phyloP scores from a whole-genome alignment of 495 filamentous ascomycete species.

The Penicillium fimorum region DNA sequence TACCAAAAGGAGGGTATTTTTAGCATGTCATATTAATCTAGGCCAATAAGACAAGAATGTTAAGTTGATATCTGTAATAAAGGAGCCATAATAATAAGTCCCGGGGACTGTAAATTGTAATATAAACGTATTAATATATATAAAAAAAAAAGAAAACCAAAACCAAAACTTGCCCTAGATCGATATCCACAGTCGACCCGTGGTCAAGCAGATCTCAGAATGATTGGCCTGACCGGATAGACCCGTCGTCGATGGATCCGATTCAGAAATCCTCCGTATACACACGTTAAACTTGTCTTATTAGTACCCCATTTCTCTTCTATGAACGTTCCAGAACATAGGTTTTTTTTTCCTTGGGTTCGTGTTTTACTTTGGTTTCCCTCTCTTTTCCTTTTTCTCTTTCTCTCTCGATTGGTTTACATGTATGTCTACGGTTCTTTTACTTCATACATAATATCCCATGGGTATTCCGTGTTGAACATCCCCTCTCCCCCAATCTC shows the following conservation, averaged over 20 bases:
- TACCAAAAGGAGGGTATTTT: slow-evolving; percentile 10
- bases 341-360: slow-evolving; percentile 1
- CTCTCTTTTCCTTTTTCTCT: slow-evolving; percentile 11
- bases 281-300: slow-evolving; percentile 10
- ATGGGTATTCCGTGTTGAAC: slow-evolving; percentile 21
- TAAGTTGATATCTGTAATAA: slow-evolving; percentile 12
- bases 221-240: slow-evolving; percentile 34
- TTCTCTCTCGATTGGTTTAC: slow-evolving; percentile 4
- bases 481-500: background rate
- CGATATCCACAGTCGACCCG: slow-evolving; percentile 27
- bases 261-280: slow-evolving; percentile 32
- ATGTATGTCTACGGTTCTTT: slow-evolving; percentile 36
- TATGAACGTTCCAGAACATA: slow-evolving; percentile 30
- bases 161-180: slow-evolving; percentile 17
- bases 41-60: slow-evolving; percentile 17
- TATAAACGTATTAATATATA: background rate
- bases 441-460: slow-evolving; percentile 15
- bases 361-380: slow-evolving; percentile 8
- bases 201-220: slow-evolving; percentile 26
- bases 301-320: slow-evolving; percentile 14
- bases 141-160: background rate
- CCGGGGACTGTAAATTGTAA: background rate
- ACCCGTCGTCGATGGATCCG: slow-evolving; percentile 34
- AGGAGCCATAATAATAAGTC: background rate
- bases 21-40: slow-evolving; percentile 21